phyloP scores from a whole-genome alignment of 768 basidiomycete species.

The Glaciozyma antarctica region DNA sequence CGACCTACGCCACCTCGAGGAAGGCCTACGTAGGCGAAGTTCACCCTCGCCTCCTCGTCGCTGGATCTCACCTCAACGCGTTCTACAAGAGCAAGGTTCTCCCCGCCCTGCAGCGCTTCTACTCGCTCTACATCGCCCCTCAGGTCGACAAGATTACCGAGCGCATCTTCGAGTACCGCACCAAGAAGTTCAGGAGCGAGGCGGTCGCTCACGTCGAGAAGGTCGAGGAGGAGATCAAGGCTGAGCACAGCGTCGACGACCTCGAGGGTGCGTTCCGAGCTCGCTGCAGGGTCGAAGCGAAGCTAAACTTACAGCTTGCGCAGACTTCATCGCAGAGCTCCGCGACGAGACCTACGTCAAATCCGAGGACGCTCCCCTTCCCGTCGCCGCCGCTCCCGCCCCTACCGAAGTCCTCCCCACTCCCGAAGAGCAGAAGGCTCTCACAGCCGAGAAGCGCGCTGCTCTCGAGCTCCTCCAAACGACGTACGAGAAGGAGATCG shows the following conservation, averaged over 20 bases:
- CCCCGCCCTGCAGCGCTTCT: slow-evolving; percentile 31
- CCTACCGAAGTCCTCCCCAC: slow-evolving; percentile 1
- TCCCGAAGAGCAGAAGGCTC: slow-evolving; percentile 12
- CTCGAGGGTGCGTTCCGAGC: slow-evolving; percentile 15
- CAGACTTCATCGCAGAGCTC: slow-evolving; percentile 28
- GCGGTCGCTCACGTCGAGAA: slow-evolving; percentile 26
- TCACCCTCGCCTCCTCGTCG: slow-evolving; percentile 24
- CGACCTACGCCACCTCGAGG: slow-evolving; percentile 23
- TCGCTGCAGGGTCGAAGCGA: background rate
- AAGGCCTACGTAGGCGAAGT: slow-evolving; percentile 28
- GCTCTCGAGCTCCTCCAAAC: slow-evolving; percentile 29
- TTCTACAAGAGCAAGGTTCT: slow-evolving; percentile 22
- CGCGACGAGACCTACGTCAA: slow-evolving; percentile 12
- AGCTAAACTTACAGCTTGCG: background rate
- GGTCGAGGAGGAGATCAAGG: slow-evolving; percentile 19
- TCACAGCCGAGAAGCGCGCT: slow-evolving; percentile 29
- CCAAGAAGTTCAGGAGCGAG: slow-evolving; percentile 24
- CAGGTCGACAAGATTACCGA: slow-evolving; percentile 35
- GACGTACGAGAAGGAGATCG: slow-evolving; percentile 32
- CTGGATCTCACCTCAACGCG: background rate
- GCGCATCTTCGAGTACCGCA: slow-evolving; percentile 33
- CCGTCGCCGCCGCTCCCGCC: background rate
- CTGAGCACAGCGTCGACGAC: slow-evolving; percentile 16
- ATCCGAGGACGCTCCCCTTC: background rate
- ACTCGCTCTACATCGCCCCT: slow-evolving; percentile 33